These are phyloP conservation scores for Morella rubra DNA, from an alignment of 306 rosid species.

Conservation along the genomic window DNA sequence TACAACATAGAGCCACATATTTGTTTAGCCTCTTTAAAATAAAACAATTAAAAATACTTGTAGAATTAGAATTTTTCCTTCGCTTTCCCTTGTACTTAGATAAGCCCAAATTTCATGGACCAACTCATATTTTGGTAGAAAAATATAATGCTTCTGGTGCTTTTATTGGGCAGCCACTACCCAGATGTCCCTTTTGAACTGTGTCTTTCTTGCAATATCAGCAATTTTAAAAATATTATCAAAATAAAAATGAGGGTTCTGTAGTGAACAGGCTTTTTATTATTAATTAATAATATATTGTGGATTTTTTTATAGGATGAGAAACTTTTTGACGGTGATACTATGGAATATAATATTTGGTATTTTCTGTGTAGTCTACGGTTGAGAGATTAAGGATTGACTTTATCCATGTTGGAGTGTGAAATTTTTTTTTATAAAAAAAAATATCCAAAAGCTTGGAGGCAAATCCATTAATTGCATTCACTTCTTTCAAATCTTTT, in stretches of 20 bases:
- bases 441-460: constrained; percentile 37
- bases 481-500: constrained; percentile 30
- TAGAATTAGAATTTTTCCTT: no score
- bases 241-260: neutral
- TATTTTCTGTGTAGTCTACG: constrained; percentile 5
- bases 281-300: neutral
- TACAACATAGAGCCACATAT: no score
- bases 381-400: constrained; percentile 16
- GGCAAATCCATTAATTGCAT: constrained; percentile 54
- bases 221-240: neutral
- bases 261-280: neutral
- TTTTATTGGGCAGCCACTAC: neutral
- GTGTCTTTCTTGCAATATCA: neutral
- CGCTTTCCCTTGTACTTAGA: no score
- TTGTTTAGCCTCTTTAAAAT: no score
- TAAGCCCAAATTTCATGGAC: neutral
- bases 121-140: neutral
- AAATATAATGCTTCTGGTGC: neutral
- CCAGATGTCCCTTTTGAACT: neutral
- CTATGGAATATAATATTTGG: constrained; percentile 7
- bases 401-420: neutral
- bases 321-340: neutral
- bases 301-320: neutral
- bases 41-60: no score
- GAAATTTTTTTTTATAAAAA: neutral